Conservation (phyloP, 305 asterid species). For the Fraxinus floribunda region DNA sequence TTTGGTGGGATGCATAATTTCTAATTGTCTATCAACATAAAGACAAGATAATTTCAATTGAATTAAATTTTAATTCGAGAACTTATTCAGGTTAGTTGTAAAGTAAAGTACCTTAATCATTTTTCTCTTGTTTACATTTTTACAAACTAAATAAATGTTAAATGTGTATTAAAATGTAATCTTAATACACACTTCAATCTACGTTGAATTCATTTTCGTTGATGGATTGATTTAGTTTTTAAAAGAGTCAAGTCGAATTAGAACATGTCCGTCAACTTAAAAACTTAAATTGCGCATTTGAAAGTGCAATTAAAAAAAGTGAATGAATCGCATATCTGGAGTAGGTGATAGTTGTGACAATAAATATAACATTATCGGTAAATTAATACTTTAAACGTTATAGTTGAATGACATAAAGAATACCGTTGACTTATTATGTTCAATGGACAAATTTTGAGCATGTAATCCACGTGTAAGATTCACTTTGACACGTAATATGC, state of each 20-base stretch:
- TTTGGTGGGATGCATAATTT: too few species aligned
- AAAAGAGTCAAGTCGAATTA: background rate
- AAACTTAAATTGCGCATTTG: too few species aligned
- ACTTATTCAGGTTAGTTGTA: too few species aligned
- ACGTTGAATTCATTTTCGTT: background rate
- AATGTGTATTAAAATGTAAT: too few species aligned
- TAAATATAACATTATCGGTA: background rate
- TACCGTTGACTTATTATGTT: background rate
- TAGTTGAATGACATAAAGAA: background rate
- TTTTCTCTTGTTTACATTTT: background rate
- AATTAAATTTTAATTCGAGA: too few species aligned
- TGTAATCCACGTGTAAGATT: background rate
- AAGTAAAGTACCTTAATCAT: too few species aligned
- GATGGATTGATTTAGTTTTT: background rate
- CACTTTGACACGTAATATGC: background rate
- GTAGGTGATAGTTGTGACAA: background rate
- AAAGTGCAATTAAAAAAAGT: background rate
- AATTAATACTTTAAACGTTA: background rate
- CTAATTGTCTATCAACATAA: background rate
- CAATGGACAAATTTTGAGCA: background rate
- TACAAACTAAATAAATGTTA: background rate
- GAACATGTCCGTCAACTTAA: too few species aligned
- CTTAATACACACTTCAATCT: background rate
- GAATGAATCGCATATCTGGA: background rate
- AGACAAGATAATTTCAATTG: background rate